Evolutionary conservation across 2,329 filamentous ascomycete genomes (phyloP).

Genomic region (Arthrobotrys iridis): DNA sequence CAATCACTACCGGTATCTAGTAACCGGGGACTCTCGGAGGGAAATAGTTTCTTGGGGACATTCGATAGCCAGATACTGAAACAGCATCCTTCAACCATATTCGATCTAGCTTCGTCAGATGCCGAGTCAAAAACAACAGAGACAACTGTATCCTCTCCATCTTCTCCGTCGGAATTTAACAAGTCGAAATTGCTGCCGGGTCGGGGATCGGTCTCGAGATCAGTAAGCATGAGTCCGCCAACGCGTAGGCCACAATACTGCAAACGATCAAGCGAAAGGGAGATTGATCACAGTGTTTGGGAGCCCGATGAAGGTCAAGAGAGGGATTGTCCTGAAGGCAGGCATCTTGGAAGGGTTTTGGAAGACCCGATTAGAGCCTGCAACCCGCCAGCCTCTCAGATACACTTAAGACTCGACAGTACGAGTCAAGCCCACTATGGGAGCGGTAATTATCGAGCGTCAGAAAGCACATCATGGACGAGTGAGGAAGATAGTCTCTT

Average conservation of each 20-base stretch:
- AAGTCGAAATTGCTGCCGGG: constrained; percentile 20
- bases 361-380: constrained; percentile 11
- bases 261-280: constrained; percentile 15
- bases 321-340: constrained; percentile 21
- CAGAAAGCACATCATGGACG: constrained; percentile 53
- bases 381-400: constrained; percentile 13
- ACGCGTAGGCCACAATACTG: constrained; percentile 14
- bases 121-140: constrained; percentile 17
- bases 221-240: constrained; percentile 39
- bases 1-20: constrained; percentile 16
- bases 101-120: constrained; percentile 30
- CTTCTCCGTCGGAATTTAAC: constrained; percentile 29
- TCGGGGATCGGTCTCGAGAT: constrained; percentile 30
- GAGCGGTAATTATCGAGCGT: constrained; percentile 1
- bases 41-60: constrained; percentile 16
- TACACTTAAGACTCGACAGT: constrained; percentile 4
- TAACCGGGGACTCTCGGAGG: constrained; percentile 11
- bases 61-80: constrained; percentile 21
- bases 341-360: constrained; percentile 1
- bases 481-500: constrained; percentile 57
- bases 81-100: constrained; percentile 8
- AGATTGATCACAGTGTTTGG: constrained; percentile 29
- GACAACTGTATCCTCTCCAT: constrained; percentile 29
- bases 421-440: constrained; percentile 4
- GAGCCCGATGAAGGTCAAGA: constrained; percentile 35